Conservation (phyloP, 176 grass and related monocot genomes). For the Alopecurus myosuroides region DNA sequence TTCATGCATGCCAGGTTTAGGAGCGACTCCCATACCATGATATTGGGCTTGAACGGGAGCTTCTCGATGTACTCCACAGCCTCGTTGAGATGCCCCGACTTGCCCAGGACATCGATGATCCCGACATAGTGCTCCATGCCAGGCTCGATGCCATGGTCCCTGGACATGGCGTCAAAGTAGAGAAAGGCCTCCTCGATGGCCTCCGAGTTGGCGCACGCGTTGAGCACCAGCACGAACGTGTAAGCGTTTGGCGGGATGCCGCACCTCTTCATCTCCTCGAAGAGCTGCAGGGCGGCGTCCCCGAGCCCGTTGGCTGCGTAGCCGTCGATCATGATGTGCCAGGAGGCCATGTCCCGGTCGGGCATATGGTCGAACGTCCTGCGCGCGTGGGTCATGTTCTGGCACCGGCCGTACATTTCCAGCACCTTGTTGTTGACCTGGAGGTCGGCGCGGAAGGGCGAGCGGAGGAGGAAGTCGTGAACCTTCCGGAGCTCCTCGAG, state of each 20-base stretch:
- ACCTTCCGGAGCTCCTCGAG: conserved; percentile 72
- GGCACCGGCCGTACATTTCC: conserved; percentile 60
- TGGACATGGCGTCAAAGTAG: too few relatives aligned
- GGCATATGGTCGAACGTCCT: conserved; percentile 86
- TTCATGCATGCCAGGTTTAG: conserved; percentile 60
- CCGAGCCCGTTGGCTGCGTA: conserved; percentile 56
- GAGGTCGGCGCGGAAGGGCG: conserved; percentile 57
- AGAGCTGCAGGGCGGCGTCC: conserved; percentile 57
- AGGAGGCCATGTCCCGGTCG: conserved; percentile 64
- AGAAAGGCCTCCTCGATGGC: conserved; percentile 79
- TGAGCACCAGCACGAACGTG: conserved; percentile 55
- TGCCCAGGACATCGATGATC: conserved; percentile 70
- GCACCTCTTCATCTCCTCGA: conserved; percentile 55
- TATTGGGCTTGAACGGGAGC: conserved; percentile 61
- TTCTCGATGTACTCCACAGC: conserved; percentile 77
- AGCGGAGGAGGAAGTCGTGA: conserved; percentile 82
- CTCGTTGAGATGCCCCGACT: conserved; percentile 73
- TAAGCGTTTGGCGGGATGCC: conserved; percentile 31
- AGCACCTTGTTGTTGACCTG: conserved; percentile 66
- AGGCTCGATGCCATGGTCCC: conserved; percentile 59
- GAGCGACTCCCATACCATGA: conserved; percentile 57
- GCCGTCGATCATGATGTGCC: conserved; percentile 79
- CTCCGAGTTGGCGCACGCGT: conserved; percentile 67
- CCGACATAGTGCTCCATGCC: conserved; percentile 62
- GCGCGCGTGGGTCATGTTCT: conserved; percentile 59